These are phyloP conservation scores for Cryptosporidium canis DNA, from an alignment of 169 alveolate species.

Conservation along the genomic window DNA sequence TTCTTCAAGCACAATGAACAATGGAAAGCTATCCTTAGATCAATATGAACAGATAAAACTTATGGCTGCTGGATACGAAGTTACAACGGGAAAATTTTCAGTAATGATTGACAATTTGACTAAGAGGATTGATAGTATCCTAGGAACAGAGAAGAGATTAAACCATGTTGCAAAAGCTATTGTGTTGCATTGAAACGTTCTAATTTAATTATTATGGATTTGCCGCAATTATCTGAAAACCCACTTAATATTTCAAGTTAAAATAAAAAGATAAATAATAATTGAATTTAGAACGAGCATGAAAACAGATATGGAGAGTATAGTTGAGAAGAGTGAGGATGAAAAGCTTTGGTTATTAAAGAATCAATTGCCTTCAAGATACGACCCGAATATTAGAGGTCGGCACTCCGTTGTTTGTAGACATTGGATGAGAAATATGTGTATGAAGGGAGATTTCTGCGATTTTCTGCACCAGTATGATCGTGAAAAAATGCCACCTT, in stretches of 20 bases:
- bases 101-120: conserved; percentile 26
- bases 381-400: conserved; percentile 78
- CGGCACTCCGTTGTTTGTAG: conserved; percentile 91
- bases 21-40: background rate
- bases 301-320: background rate
- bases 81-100: conserved; percentile 16
- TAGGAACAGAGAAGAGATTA: conserved; percentile 48
- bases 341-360: conserved; percentile 33
- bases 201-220: too few species aligned
- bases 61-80: conserved; percentile 13
- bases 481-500: conserved; percentile 88
- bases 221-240: too few species aligned
- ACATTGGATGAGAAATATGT: conserved; percentile 92
- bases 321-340: conserved; percentile 53
- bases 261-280: too few species aligned
- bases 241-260: too few species aligned
- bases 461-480: conserved; percentile 90
- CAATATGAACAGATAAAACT: conserved; percentile 24
- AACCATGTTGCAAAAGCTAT: conserved; percentile 59
- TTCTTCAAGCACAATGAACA: background rate
- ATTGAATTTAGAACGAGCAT: background rate
- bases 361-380: conserved; percentile 51
- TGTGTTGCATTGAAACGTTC: background rate
- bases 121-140: conserved; percentile 27
- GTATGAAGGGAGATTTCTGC: conserved; percentile 92